Base-by-base conservation (phyloP, 2,329 filamentous ascomycete species). In the Eutypa lata region DNA sequence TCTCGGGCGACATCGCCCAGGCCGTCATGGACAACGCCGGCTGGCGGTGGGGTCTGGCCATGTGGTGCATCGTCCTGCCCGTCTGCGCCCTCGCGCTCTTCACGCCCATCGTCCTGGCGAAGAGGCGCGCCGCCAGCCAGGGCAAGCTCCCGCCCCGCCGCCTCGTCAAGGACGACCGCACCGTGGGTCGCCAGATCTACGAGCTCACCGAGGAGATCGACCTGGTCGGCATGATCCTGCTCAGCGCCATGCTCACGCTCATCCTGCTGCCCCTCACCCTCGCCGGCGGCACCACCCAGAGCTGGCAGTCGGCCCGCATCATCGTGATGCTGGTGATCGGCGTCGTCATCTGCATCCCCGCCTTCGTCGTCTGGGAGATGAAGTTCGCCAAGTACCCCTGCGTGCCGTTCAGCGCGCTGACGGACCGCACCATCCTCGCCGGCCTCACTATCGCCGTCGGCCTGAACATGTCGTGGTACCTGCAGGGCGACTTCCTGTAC, bases 401-500 rank as follows among this genome's bases (percentile, higher is more conserved):
- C 57, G 69, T 86, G 1, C 84, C 84, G 4, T 86, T 87, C 68
- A 52, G 71, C 51, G 72, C 85, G 2, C 74, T 88, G 61, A 83
- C 80, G 66, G 83, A 88, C 62, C 82, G 85, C 21, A 76, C 76
- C n/a, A 77, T 87, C 24, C 87, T 84, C 82, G 82, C 75, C 5
- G 77, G 84, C 4, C 67, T 88, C 28, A 82, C 80, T 3, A 84
- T 88, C 43, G 83, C 77, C 8, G 55, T 75, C 46, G 68, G 80
- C 60, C 73, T 83, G 61, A 82, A 81, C 70, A 81, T 80, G 61
- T 68, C 78, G 18, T 87, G 83, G 83, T 79, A 78, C 55, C 75
- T 86, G 67, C 84, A 88, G 66, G 81, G 79, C 21, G 80, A 86
- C 62, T 87, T 80, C 65, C 75, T 88, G 2, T 87, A 79, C 69